Evolutionary conservation across 176 grass and related monocot species (phyloP), one percentile per base, ranked within the genome.

Genomic region (Hordeum vulgare): DNA sequence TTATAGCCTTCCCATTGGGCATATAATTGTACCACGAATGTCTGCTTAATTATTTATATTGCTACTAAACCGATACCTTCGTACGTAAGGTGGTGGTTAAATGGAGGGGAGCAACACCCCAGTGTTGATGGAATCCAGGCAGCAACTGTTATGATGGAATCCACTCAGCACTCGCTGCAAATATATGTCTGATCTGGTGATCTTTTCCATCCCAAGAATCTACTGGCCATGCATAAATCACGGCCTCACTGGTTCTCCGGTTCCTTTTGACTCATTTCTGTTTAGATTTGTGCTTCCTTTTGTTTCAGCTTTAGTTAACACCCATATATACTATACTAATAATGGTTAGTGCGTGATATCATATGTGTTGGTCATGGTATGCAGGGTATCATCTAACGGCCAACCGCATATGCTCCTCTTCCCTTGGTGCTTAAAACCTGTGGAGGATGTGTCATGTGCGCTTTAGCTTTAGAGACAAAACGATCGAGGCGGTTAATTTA

Each of bases 51-150:
- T 31, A 13, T 62, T 47, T 41, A 28, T 72, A 23, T 6, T 56
- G n/a, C 12, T 11, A 37, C 9, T 66, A 36, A 35, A 74, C 75
- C 34, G 33, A 58, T 79, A 58, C 76, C 36, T 27, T 37, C 1
- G 57, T 20, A 49, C 1, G 57, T 20, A 49, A 10, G 15, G 10
- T 67, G 49, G 36, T 68, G 78, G 74, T 61, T 66, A 20, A 53
- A 68, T 21, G 40, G 59, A 40, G 72, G 68, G 88, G 71, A 90
- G 83, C 88, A 70, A 63, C 63, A 17, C 33, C 77, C 66, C 18
- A 31, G 42, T 61, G 80, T 29, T 76, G 89, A 91, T 94, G 86
- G 92, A 71, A 94, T 85, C 89, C 78, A 89, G 47, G 89, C 73
- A 91, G 76, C 86, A 91, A 54, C 61, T 65, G 42, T 18, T 67